Conservation (phyloP, 2,329 filamentous ascomycete genomes). For the Bipolaris sorokiniana region DNA sequence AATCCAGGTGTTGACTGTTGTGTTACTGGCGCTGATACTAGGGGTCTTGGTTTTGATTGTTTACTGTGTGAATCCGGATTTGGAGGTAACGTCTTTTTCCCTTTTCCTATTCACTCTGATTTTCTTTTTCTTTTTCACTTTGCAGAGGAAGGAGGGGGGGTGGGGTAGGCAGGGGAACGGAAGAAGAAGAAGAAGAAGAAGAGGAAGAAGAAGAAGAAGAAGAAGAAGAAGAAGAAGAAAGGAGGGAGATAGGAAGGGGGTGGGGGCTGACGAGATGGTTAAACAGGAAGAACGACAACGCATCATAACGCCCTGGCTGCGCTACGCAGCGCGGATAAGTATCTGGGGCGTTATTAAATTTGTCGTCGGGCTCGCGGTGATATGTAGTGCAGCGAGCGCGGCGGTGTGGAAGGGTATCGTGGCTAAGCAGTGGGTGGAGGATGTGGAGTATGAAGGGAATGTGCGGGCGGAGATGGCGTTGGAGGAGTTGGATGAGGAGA, state of each 20-base stretch:
- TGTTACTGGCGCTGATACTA: slow-evolving; percentile 52
- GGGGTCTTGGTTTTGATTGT: slow-evolving; percentile 50
- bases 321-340: slow-evolving; percentile 37
- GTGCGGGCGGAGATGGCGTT: slow-evolving; percentile 41
- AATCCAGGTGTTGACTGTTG: slow-evolving; percentile 55
- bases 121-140: no score
- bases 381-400: slow-evolving; percentile 9
- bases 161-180: no score
- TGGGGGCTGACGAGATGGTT: not conserved
- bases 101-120: not conserved
- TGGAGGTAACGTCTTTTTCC: slow-evolving; percentile 44
- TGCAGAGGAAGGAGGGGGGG: no score
- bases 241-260: not conserved
- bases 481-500: slow-evolving; percentile 17
- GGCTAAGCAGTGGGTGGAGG: slow-evolving; percentile 31
- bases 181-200: not conserved
- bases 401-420: slow-evolving; percentile 29
- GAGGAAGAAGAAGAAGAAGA: not conserved
- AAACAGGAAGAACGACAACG: slow-evolving; percentile 44
- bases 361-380: not conserved
- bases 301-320: slow-evolving; percentile 53
- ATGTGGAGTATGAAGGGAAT: slow-evolving; percentile 39
- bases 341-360: slow-evolving; percentile 28
- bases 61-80: slow-evolving; percentile 57
- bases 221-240: no score